phyloP scores from a whole-genome alignment of 1,284 basidiomycete species.

The Microbotryum lychnidis-dioicae region DNA sequence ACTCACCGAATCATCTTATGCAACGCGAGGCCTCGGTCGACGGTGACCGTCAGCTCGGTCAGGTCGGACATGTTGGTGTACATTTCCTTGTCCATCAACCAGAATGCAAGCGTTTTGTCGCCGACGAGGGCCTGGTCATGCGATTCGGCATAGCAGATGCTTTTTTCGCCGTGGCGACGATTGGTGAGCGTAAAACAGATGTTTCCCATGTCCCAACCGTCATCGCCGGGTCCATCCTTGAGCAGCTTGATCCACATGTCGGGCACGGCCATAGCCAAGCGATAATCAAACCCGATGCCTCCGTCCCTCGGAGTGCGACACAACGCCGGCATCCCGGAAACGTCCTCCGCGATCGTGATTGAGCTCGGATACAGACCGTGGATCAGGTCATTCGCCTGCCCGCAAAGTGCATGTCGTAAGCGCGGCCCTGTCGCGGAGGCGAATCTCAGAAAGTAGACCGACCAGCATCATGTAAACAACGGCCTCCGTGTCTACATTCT shows the following conservation, averaged over 20 bases:
- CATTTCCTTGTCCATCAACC: slow-evolving; percentile 99
- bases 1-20: slow-evolving; percentile 95
- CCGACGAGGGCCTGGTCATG: slow-evolving; percentile 97
- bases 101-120: slow-evolving; percentile 96
- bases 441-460: slow-evolving; percentile 39
- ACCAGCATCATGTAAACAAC: slow-evolving; percentile 96
- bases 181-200: slow-evolving; percentile 88
- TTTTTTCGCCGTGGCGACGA: slow-evolving; percentile 79
- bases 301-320: slow-evolving; percentile 71
- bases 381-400: slow-evolving; percentile 81
- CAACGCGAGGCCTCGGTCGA: slow-evolving; percentile 79
- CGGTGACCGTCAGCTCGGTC: slow-evolving; percentile 71
- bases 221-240: slow-evolving; percentile 73
- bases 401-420: background rate
- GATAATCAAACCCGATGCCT: slow-evolving; percentile 94
- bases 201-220: slow-evolving; percentile 78
- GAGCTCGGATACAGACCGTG: slow-evolving; percentile 69
- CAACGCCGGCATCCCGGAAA: slow-evolving; percentile 94
- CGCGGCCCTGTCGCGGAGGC: background rate
- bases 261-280: slow-evolving; percentile 93
- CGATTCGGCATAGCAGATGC: slow-evolving; percentile 89
- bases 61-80: slow-evolving; percentile 95
- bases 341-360: slow-evolving; percentile 94
- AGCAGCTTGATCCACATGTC: slow-evolving; percentile 99
- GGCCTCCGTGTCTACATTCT: slow-evolving; percentile 72